Evolutionary conservation across 140 eudicot species (phyloP).

Genomic region (Flaveria floridana): DNA sequence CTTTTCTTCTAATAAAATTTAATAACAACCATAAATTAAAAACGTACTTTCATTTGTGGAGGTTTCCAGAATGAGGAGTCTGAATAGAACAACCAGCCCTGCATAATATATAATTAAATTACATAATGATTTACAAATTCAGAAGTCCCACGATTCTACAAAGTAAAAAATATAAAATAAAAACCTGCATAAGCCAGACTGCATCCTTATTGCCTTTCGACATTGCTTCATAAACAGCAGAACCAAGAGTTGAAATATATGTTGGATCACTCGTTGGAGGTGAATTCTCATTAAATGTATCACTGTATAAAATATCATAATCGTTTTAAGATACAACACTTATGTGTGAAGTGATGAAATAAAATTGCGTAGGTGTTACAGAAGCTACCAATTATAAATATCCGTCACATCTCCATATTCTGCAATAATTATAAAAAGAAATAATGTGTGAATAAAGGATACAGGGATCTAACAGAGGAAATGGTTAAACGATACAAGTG

Average conservation of each 20-base stretch:
- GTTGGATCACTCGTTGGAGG: slow-evolving; percentile 94
- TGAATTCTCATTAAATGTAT: slow-evolving; percentile 86
- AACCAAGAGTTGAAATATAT: slow-evolving; percentile 89
- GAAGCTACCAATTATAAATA: slow-evolving; percentile 82
- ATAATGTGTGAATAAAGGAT: background rate
- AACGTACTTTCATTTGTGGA: slow-evolving; percentile 89
- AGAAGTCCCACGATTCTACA: background rate
- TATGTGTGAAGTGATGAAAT: slow-evolving; percentile 4
- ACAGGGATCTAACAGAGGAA: background rate
- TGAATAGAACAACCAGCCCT: slow-evolving; percentile 98
- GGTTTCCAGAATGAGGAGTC: slow-evolving; percentile 94
- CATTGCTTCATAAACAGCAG: slow-evolving; percentile 93
- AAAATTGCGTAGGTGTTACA: background rate
- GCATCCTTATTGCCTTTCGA: slow-evolving; percentile 75
- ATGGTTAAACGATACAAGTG: background rate
- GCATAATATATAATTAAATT: slow-evolving; percentile 26
- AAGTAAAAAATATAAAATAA: background rate
- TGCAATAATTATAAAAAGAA: slow-evolving; percentile 39
- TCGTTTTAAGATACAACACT: slow-evolving; percentile 9
- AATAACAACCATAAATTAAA: background rate
- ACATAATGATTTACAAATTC: background rate
- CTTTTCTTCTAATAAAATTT: background rate
- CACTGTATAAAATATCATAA: slow-evolving; percentile 48
- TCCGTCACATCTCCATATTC: slow-evolving; percentile 96
- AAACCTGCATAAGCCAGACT: slow-evolving; percentile 97